phyloP scores from a whole-genome alignment of 306 rosid species.

The Lathyrus aphaca region DNA sequence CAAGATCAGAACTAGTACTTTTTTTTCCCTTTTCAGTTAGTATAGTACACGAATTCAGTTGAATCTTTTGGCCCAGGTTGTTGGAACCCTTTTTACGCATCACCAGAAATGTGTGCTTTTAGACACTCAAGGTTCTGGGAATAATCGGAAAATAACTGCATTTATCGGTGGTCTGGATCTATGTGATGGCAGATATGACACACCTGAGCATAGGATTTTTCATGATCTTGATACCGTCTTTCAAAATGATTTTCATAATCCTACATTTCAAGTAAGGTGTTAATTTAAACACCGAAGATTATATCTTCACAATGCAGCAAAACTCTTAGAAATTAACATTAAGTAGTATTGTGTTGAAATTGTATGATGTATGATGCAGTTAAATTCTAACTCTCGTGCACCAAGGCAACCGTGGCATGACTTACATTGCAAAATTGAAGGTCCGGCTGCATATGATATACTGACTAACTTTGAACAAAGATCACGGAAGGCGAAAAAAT shows the following conservation, averaged over 20 bases:
- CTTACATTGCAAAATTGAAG: slow-evolving; percentile 68
- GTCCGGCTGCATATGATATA: slow-evolving; percentile 85
- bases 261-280: slow-evolving; percentile 62
- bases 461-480: slow-evolving; percentile 75
- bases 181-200: slow-evolving; percentile 81
- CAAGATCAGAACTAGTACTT: neutral
- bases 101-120: slow-evolving; percentile 78
- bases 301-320: neutral
- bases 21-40: neutral
- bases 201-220: slow-evolving; percentile 73
- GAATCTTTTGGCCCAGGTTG: slow-evolving; percentile 58
- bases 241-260: slow-evolving; percentile 68
- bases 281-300: slow-evolving; percentile 7
- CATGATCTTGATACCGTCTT: slow-evolving; percentile 55
- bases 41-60: slow-evolving; percentile 7
- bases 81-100: slow-evolving; percentile 83
- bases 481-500: slow-evolving; percentile 68
- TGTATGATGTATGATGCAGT: slow-evolving; percentile 43
- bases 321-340: neutral
- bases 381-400: slow-evolving; percentile 35
- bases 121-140: slow-evolving; percentile 62
- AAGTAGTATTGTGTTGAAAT: slow-evolving; percentile 22
- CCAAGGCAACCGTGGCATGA: slow-evolving; percentile 78
- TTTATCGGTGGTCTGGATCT: slow-evolving; percentile 78
- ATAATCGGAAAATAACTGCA: slow-evolving; percentile 65